phyloP scores from a whole-genome alignment of 306 rosid species.

The Dalbergia cultrata region DNA sequence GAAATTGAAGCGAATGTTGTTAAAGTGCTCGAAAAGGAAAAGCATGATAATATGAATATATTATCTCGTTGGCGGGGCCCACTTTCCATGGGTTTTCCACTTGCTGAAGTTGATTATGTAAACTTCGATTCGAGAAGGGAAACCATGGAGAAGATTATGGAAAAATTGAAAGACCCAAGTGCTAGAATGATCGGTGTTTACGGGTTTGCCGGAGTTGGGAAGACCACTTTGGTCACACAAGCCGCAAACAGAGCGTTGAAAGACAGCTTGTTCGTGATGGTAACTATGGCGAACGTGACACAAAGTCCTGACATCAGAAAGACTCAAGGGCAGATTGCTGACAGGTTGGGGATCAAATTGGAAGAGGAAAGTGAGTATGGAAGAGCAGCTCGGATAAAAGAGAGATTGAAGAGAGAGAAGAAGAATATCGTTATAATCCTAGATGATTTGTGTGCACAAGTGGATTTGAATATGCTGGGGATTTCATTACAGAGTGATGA shows the following conservation, averaged over 20 bases:
- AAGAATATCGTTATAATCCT: slow-evolving; percentile 20
- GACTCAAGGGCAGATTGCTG: slow-evolving; percentile 45
- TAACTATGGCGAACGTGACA: slow-evolving; percentile 13
- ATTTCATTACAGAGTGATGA: slow-evolving; percentile 3
- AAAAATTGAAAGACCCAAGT: not conserved
- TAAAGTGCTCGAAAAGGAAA: not conserved
- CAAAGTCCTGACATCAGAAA: slow-evolving; percentile 21
- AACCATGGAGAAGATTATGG: not conserved
- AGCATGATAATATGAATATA: not conserved
- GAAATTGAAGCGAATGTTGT: not conserved
- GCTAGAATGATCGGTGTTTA: slow-evolving; percentile 8
- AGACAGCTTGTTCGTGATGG: not conserved
- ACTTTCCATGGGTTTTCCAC: not conserved
- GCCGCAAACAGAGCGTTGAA: not conserved
- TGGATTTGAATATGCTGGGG: slow-evolving; percentile 30
- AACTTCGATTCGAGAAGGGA: not conserved
- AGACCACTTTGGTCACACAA: slow-evolving; percentile 21
- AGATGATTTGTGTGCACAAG: slow-evolving; percentile 12
- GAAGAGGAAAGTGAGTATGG: slow-evolving; percentile 32
- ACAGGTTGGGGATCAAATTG: slow-evolving; percentile 20
- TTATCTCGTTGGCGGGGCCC: not conserved
- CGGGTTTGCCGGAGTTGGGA: slow-evolving; percentile 33
- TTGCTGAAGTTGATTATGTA: not conserved
- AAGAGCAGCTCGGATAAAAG: slow-evolving; percentile 36
- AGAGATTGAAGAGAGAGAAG: slow-evolving; percentile 9